Base-by-base conservation (phyloP, 2,329 filamentous ascomycete species). In the Aspergillus sergii region DNA sequence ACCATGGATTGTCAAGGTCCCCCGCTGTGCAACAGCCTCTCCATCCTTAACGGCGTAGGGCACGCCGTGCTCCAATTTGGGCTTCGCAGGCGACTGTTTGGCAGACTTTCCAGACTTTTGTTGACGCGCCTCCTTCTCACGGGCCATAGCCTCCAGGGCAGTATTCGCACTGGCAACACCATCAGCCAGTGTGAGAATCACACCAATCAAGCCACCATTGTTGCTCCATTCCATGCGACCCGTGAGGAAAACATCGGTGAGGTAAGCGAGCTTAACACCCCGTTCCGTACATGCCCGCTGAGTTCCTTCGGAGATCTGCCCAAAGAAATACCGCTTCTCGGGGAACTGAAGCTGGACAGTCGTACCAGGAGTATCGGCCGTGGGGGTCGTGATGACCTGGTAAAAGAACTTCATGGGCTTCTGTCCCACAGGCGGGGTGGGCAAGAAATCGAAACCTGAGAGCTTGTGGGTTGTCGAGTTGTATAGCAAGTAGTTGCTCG, bases 331-430 rank as follows among this genome's bases (percentile, higher is more conserved):
- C 62, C 92, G 86, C 71, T 90, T 89, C 71, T 88, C 86, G 70
- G 94, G 91, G 73, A 93, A 94, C 74, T 94, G 89, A 8, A 99
- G 82, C 43, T 93, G 75, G 36, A 98, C 77, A 57, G 87, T 86
- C 2, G 92, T 92, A 59, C 94, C 94, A 1, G 89, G 87, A 23
- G 93, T 97, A 79, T 99, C 95, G 63, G 90, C 90, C 68, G 94
- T 95, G 16, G 94, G 94, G 63, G 91, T 91, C 21, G 89, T 91
- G 65, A 94, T 77, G 71, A 98, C 80, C 76, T 96, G 89, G 61
- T 94, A 83, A 71, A 83, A 88, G 74, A 85, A 90, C 70, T 89
- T 85, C 94, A 97, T 97, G 66, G 75, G 75, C 48, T 65, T 34
- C 23, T 55, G 61, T 59, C 66, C 62, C 2, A 16, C 34, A 2